Base-by-base conservation (phyloP, 352 stramenopile species). In the Pythium brachiatum region DNA sequence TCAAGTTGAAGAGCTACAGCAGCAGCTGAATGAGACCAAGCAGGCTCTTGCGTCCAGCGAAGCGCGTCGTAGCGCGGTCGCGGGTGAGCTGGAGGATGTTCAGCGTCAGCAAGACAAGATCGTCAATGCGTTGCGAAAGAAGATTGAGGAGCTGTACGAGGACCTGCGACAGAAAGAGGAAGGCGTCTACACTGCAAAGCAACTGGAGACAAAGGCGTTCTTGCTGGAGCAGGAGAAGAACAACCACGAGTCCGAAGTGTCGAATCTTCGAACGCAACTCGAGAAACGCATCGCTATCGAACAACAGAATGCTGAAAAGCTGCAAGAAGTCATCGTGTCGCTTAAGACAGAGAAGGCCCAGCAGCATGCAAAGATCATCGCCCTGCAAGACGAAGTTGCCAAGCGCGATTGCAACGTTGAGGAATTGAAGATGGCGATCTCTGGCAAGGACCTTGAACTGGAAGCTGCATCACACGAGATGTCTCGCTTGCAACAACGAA, bases 71-170 rank as follows among this genome's bases (percentile, higher is more conserved):
- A 60, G 70, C 27, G 68, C 58, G 1, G 46, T 74, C 0, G 27
- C 43, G 15, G 66, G 79, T 18, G 75, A 88, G 48, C 57, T 86
- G 20, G 58, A 86, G n/a, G 66, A 48, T 2, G 36, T 71, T 0
- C 43, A 73, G 21, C 29, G 59, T 18, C 68, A 76, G 7, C 68
- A 68, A 20, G 41, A 61, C 3, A 72, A 76, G 12, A 26, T 68
- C 41, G 62, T 60, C 11, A 62, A 62, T 3, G 57, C 55, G 8
- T 53, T 87, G 25, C 84, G 78, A 9, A 67, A 69, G 7, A 81
- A 83, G 53, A 75, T 89, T 46, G 76, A 88, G 51, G 79, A 85
- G 11, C 44, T 89, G 39, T 86, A 86, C 29, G 61, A 69, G 20
- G 68, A 88, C 11, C 58, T 90, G 47, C 27, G 76, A 25, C 68